phyloP scores from a whole-genome alignment of 306 rosid genomes.

The Morella rubra region DNA sequence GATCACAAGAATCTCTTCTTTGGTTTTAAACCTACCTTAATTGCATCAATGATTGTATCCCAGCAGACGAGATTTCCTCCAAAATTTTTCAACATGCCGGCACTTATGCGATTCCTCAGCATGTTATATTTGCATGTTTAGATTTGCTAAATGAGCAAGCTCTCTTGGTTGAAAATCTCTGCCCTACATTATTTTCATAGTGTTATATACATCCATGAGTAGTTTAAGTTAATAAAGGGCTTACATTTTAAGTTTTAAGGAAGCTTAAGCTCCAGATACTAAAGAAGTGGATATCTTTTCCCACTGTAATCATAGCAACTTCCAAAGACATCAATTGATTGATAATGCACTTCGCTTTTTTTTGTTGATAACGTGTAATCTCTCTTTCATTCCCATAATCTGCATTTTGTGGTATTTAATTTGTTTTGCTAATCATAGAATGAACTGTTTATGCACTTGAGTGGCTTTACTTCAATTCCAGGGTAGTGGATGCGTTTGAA shows the following conservation, averaged over 20 bases:
- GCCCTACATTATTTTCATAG: neutral
- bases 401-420: neutral
- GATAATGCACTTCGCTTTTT: constrained; percentile 9
- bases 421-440: constrained; percentile 8
- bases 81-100: neutral
- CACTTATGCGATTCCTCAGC: neutral
- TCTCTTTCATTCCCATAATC: neutral
- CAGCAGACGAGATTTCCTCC: neutral
- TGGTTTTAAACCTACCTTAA: neutral
- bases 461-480: constrained; percentile 35
- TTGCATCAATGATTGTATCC: neutral
- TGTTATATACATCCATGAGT: neutral
- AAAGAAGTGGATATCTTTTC: constrained; percentile 10
- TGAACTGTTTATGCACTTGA: constrained; percentile 11
- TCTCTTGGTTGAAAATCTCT: neutral
- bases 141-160: neutral
- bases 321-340: neutral
- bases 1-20: neutral
- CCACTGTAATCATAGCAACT: constrained; percentile 1
- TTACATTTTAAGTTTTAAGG: neutral
- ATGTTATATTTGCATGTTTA: neutral
- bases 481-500: constrained; percentile 63
- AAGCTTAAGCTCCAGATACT: neutral
- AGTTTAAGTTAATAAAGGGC: neutral
- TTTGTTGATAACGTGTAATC: neutral